Percentiles rank a stretch among this genome's conserved stretches.
phyloP scores from a whole-genome alignment of 2,329 filamentous ascomycete genomes.

The Ophiostoma populinum region DNA sequence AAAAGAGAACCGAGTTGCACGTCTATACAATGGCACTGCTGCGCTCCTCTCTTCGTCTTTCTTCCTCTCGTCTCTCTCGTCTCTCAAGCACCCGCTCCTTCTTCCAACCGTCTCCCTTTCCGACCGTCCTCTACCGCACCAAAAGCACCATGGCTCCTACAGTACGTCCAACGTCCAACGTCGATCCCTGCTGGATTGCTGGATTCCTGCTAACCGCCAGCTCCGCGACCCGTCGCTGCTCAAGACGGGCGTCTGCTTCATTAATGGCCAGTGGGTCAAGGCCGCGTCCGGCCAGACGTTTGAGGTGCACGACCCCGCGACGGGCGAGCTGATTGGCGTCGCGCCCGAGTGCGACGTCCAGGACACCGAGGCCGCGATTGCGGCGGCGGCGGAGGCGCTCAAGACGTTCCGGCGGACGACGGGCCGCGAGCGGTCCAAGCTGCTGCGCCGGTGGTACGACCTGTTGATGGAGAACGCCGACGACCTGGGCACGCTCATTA shows the following conservation, averaged over 20 bases:
- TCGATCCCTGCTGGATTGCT: not conserved
- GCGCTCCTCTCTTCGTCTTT: conserved; percentile 7
- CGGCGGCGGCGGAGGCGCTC: conserved; percentile 64
- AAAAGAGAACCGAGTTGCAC: not conserved
- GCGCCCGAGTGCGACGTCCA: conserved; percentile 67
- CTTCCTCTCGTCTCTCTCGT: conserved; percentile 1
- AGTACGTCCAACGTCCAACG: conserved; percentile 15
- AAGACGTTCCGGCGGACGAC: conserved; percentile 53
- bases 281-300: conserved; percentile 84
- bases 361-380: conserved; percentile 69
- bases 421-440: conserved; percentile 54
- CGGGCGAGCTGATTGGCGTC: conserved; percentile 62
- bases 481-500: conserved; percentile 68
- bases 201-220: conserved; percentile 21
- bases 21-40: conserved; percentile 5
- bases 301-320: conserved; percentile 71
- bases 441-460: conserved; percentile 69
- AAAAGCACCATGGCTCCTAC: conserved; percentile 32
- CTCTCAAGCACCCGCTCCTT: conserved; percentile 12
- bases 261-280: conserved; percentile 84
- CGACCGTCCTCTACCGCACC: conserved; percentile 12
- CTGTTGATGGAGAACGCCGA: conserved; percentile 62
- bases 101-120: conserved; percentile 16
- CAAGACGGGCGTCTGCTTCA: conserved; percentile 65
- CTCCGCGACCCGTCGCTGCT: conserved; percentile 67